Base-by-base conservation (phyloP, 2,329 filamentous ascomycete species). In the Xylaria arbuscula region DNA sequence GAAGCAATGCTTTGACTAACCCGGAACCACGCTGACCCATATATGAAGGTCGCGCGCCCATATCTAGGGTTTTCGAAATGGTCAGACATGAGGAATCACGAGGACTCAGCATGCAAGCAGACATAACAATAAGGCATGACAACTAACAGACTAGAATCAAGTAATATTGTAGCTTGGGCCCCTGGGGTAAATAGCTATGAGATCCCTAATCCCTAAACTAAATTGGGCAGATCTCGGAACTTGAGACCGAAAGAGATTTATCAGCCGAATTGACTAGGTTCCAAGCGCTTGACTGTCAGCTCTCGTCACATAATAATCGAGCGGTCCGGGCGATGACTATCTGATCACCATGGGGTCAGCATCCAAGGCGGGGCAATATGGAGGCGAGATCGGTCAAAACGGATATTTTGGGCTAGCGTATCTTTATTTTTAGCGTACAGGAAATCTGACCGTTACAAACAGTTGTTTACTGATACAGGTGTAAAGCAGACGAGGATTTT, bases 111-210 rank as follows among this genome's bases (percentile, higher is more conserved):
- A 60, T 60, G 57, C 57, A 60, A 51, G 57, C 28, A 28, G 32
- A 40, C 32, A 60, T 60, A 60, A 60, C 57, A 28, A 32, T 51
- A 60, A 60, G 19, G 57, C 34, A 51, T 60, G 57, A 28, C 34
- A 51, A 32, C 45, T 40, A 60, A 60, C 57, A 51, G 57, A 40
- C 32, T 2, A 60, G 32, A 60, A 58, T 58, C 32, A 48, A 45
- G 22, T 2, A 34, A 32, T 47, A n/a, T 34, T n/a, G 24, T 34
- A 54, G 24, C 24, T 54, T 10, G 15, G 28, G 24, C 13, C 34
- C 5, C 28, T 2, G 28, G 28, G 28, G 28, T 28, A 28, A 28
- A 56, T 17, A 56, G 10, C 32, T 15, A 45, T 15, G 36, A 42
- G 5, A 42, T 38, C 24, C n/a, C 17, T 10, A 38, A 17, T 24